Conservation (phyloP, 495 filamentous ascomycete genomes). For the Xylaria venustula region DNA sequence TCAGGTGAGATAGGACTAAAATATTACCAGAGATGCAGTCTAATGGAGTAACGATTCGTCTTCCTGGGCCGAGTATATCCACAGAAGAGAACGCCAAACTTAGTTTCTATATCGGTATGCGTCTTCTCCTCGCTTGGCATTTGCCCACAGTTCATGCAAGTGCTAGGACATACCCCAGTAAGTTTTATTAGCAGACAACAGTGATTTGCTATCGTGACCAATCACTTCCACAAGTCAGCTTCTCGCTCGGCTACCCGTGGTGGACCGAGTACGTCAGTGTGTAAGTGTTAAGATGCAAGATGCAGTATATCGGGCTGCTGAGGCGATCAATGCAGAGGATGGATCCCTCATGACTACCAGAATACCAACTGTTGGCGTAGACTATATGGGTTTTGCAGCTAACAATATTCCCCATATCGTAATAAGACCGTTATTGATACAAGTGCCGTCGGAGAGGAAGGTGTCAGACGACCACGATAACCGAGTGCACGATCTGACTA, state of each 20-base stretch:
- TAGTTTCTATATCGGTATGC: no score
- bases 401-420: not conserved
- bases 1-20: not conserved
- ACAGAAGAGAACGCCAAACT: no score
- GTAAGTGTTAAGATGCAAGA: not conserved
- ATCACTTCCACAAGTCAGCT: constrained; percentile 1
- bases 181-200: not conserved
- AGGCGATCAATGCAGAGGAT: not conserved
- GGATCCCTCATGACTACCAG: not conserved
- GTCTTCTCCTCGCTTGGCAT: not conserved
- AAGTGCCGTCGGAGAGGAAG: not conserved
- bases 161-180: not conserved
- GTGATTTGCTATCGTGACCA: not conserved
- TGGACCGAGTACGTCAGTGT: no score
- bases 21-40: not conserved
- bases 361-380: not conserved
- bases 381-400: not conserved
- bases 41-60: no score
- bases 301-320: constrained; percentile 1
- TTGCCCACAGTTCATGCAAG: not conserved
- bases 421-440: not conserved
- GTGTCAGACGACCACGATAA: constrained; percentile 10
- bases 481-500: constrained; percentile 15
- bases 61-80: no score
- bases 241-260: not conserved